Evolutionary conservation across 2,329 filamentous ascomycete genomes (phyloP).

Genomic region (Penicillium sp.): DNA sequence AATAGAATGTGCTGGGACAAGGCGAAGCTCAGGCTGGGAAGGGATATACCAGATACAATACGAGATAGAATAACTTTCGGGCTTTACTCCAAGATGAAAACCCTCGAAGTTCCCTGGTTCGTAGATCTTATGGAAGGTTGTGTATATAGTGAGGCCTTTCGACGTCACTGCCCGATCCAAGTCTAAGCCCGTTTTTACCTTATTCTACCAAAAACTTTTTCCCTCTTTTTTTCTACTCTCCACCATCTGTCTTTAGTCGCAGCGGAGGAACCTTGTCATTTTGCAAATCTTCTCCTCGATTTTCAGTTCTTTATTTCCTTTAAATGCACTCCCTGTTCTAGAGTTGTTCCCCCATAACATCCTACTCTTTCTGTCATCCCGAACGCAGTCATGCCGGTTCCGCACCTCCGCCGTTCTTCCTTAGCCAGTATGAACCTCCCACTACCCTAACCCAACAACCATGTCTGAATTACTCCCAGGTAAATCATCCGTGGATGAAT

Average conservation of each 20-base stretch:
- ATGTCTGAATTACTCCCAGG: slow-evolving; percentile 40
- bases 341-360: slow-evolving; percentile 4
- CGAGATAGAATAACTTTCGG: not conserved
- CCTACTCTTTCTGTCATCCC: slow-evolving; percentile 16
- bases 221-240: not conserved
- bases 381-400: slow-evolving; percentile 36
- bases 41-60: not conserved
- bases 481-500: slow-evolving; percentile 61
- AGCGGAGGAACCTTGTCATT: not conserved
- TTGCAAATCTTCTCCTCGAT: not conserved
- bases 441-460: slow-evolving; percentile 3
- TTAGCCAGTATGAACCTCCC: slow-evolving; percentile 34
- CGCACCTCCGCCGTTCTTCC: slow-evolving; percentile 40
- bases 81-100: not conserved
- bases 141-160: not conserved
- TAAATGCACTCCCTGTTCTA: not conserved
- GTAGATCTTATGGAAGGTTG: not conserved
- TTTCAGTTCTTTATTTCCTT: not conserved
- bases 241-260: not conserved
- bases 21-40: not conserved
- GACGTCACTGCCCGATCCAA: not conserved
- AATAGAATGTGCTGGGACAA: slow-evolving; percentile 1
- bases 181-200: slow-evolving; percentile 1
- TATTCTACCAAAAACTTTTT: not conserved
- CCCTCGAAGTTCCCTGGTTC: not conserved